Percentiles rank a stretch among this genome's conserved stretches.
phyloP scores from a whole-genome alignment of 1,139 yeast genomes.

The Taphrina flavorubra region DNA sequence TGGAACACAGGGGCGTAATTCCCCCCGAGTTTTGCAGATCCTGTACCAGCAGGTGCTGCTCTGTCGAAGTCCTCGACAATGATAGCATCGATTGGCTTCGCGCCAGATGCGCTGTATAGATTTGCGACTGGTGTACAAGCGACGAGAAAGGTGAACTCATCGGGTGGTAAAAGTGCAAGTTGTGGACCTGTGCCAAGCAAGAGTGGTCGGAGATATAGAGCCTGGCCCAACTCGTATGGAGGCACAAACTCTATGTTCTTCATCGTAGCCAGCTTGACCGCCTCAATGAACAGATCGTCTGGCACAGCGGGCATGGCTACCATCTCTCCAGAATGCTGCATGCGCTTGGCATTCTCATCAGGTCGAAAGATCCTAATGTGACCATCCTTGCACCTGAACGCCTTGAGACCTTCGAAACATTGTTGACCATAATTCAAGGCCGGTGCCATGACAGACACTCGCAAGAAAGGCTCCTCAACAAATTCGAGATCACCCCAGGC shows the following conservation, averaged over 20 bases:
- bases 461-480: conserved; percentile 36
- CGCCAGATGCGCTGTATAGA: conserved; percentile 34
- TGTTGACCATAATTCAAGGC: conserved; percentile 41
- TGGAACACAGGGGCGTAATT: conserved; percentile 41
- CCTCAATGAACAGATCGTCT: conserved; percentile 38
- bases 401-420: conserved; percentile 42
- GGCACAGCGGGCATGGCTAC: conserved; percentile 36
- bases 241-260: conserved; percentile 40
- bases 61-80: conserved; percentile 42
- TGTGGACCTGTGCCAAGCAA: conserved; percentile 39
- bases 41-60: conserved; percentile 41
- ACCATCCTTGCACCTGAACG: conserved; percentile 41
- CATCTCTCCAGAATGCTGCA: conserved; percentile 40
- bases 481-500: conserved; percentile 35
- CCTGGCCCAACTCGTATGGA: conserved; percentile 40
- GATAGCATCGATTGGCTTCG: conserved; percentile 41
- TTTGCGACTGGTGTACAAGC: conserved; percentile 40
- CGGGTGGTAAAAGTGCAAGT: conserved; percentile 34
- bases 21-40: conserved; percentile 41
- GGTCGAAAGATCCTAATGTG: conserved; percentile 40
- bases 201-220: conserved; percentile 40
- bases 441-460: conserved; percentile 36
- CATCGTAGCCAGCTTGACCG: conserved; percentile 26
- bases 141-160: conserved; percentile 37
- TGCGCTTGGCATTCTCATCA: conserved; percentile 40